These are phyloP conservation scores for Geotrichum macrosporum DNA, from an alignment of 1,139 yeast species.

Conservation along the genomic window DNA sequence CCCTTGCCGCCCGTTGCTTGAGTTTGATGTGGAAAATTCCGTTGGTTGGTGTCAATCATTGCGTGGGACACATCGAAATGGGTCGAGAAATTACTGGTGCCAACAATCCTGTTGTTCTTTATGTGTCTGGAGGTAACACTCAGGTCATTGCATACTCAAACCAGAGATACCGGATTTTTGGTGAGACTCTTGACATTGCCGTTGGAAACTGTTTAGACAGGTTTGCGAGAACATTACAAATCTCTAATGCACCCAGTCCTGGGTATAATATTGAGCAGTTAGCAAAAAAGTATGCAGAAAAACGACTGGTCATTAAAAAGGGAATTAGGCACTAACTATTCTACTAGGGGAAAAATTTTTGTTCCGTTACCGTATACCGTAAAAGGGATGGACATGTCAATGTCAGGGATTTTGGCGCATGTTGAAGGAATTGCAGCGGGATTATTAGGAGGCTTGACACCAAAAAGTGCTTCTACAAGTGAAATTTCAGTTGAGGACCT, in stretches of 20 bases:
- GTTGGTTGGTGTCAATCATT: slow-evolving; percentile 90
- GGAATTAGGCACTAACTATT: slow-evolving; percentile 2
- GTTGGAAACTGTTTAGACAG: slow-evolving; percentile 95
- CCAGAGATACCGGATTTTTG: slow-evolving; percentile 89
- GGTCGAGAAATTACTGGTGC: slow-evolving; percentile 98
- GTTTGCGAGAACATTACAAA: slow-evolving; percentile 84
- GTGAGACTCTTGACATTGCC: slow-evolving; percentile 95
- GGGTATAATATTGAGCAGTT: slow-evolving; percentile 95
- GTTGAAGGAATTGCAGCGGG: slow-evolving; percentile 70
- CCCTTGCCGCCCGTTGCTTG: slow-evolving; percentile 83
- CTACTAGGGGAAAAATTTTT: slow-evolving; percentile 50
- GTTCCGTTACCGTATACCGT: slow-evolving; percentile 89
- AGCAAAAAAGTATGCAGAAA: slow-evolving; percentile 56
- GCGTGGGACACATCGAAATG: slow-evolving; percentile 98
- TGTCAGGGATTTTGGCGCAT: slow-evolving; percentile 90
- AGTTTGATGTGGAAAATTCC: slow-evolving; percentile 80
- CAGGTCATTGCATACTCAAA: slow-evolving; percentile 96
- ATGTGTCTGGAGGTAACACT: slow-evolving; percentile 97
- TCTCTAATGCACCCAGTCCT: slow-evolving; percentile 92
- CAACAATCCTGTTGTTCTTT: slow-evolving; percentile 86
- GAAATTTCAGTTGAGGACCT: slow-evolving; percentile 75
- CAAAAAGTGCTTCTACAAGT: slow-evolving; percentile 2
- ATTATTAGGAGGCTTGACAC: slow-evolving; percentile 6
- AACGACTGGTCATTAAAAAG: neutral
- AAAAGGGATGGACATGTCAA: slow-evolving; percentile 95